Evolutionary conservation across 2,329 filamentous ascomycete species (phyloP), one percentile per base, ranked within the genome.

Genomic region (Alternaria infectoria): DNA sequence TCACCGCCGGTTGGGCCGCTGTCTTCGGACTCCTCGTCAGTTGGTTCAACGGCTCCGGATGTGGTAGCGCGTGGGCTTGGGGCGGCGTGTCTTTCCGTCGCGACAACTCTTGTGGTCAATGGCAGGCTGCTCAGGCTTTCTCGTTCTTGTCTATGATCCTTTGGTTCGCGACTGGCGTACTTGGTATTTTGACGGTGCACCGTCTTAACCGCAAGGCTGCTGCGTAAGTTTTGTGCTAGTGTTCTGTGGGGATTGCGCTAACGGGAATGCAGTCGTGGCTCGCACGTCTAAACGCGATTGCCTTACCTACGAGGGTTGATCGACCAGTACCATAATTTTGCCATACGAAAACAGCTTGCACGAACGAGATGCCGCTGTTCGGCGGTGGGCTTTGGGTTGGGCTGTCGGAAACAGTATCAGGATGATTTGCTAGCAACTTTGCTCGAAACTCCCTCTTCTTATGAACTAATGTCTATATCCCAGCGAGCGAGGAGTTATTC

Each of bases 41-140:
- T 28, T 79, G 66, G 62, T 72, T 77, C 60, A 64, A 72, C 52
- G 47, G 51, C 12, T 25, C 62, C 2, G 66, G 61, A 15, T 80
- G 77, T 51, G 76, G 76, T 13, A 68, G 68, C 17, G 69, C 70
- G 6, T 80, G 75, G 70, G 57, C 87, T 75, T 92, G 90, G 89
- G 83, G 84, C 55, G 36, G 49, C 17, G 82, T 92, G 62, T 76
- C 74, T 17, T 62, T 73, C 15, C 68, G 64, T 28, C 71, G 69
- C 45, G 45, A 56, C 83, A 67, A 85, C 49, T 76, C 78, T n/a
- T 95, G 91, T 79, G 84, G 87, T 61, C 86, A 88, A 70, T 91
- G 88, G 86, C 92, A 91, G 81, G 87, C 91, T 44, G 84, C 87
- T 65, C 86, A 92, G 70, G 90, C 90, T 5, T 93, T 93, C 74